Evolutionary conservation across 2,329 filamentous ascomycete species (phyloP), one percentile per base, ranked within the genome.

Genomic region (Curvularia spicifera): DNA sequence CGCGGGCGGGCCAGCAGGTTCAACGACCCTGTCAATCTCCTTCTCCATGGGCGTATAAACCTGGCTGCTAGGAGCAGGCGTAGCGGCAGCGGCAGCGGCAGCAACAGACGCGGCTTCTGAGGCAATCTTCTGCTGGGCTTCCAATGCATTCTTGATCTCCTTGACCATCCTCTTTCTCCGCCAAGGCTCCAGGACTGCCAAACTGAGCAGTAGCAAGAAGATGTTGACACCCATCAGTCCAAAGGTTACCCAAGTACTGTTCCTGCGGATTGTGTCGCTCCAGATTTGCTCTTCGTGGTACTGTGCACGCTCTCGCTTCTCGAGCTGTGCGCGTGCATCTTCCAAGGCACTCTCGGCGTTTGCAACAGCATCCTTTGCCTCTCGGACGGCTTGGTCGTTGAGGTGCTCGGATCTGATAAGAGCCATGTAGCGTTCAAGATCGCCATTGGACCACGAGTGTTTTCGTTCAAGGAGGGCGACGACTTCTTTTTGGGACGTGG

Each of bases 271-370:
- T 69, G 96, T 94, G 76, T 99, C 95, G 73, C 91, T 96, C 95
- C 95, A 99, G 56, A 99, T 96, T 80, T 99, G 95, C 81, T 99
- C 95, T 79, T 99, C 95, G 77, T 99, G 95, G 78, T 99, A 99
- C 60, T 96, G 87, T 61, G 90, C 90, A 51, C 97, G 82, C 68
- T 98, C 97, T 50, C 89, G 88, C 61, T 89, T 88, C 73, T 90
- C 94, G 53, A 99, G 81, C 69, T 88, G 85, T 51, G 88, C 86
- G 54, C 88, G 86, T 0, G 93, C 85, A 61, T 90, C 88, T 78
- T 97, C 91, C 60, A 96, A 87, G 31, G 91, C 87, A 44, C 85
- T 84, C 80, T 99, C 95, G 1, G 91, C 88, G 58, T 87, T 84
- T 15, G 87, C 87, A 26, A 98, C 83, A 13, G 84, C 83, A 57